Evolutionary conservation across 1,284 basidiomycete species (phyloP).

Genomic region (Trametes versicolor): DNA sequence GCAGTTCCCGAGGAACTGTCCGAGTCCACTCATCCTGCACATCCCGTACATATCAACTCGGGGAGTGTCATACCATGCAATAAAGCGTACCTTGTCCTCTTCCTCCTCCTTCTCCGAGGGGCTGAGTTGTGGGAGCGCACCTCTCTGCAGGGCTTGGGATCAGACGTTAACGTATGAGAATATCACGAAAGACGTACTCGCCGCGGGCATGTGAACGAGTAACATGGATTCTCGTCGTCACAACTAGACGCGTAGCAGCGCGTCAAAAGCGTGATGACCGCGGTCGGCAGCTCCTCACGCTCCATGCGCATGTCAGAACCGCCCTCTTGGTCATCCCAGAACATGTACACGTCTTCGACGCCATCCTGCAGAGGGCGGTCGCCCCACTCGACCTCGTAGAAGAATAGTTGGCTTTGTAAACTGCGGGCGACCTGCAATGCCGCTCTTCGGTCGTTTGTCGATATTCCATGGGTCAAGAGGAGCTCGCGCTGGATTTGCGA

Average conservation of each 20-base stretch:
- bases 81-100: slow-evolving; percentile 42
- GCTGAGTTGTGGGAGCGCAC: slow-evolving; percentile 37
- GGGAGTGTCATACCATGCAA: too few species aligned
- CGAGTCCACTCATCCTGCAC: slow-evolving; percentile 76
- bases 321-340: slow-evolving; percentile 88
- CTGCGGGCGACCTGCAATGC: slow-evolving; percentile 90
- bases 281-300: slow-evolving; percentile 86
- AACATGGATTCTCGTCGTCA: slow-evolving; percentile 73
- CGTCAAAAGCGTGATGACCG: slow-evolving; percentile 82
- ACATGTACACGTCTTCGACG: slow-evolving; percentile 96
- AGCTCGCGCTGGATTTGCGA: slow-evolving; percentile 79
- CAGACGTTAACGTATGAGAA: neutral
- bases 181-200: slow-evolving; percentile 51
- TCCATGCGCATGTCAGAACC: slow-evolving; percentile 63
- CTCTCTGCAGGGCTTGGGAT: slow-evolving; percentile 33
- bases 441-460: slow-evolving; percentile 77
- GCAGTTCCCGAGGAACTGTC: slow-evolving; percentile 73
- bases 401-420: slow-evolving; percentile 92
- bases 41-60: neutral
- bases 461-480: slow-evolving; percentile 73
- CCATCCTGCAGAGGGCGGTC: slow-evolving; percentile 86
- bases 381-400: slow-evolving; percentile 98
- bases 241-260: slow-evolving; percentile 90
- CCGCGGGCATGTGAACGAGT: slow-evolving; percentile 78
- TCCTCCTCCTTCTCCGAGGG: slow-evolving; percentile 39